A percentile compares a stretch with the other conserved stretches of the same genome.
Conservation (phyloP, 495 filamentous ascomycete species). For the Peziza echinospora region DNA sequence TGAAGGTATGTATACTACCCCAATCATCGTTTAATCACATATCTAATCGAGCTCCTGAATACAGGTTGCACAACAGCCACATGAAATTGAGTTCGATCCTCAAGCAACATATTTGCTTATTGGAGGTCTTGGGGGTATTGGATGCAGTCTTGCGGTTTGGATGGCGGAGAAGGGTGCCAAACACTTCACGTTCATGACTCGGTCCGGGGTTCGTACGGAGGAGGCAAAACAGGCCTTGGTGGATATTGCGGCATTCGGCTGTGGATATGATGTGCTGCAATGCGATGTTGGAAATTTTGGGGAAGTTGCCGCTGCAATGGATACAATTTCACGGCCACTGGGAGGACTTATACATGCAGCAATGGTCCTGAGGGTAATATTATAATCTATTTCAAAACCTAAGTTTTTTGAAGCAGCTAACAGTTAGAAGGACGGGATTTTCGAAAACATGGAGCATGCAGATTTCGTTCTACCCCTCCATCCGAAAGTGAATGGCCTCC, state of each 20-base stretch:
- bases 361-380: slow-evolving; percentile 23
- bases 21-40: background rate
- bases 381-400: too few species aligned
- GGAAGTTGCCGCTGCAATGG: background rate
- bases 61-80: background rate
- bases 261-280: background rate
- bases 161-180: slow-evolving; percentile 37
- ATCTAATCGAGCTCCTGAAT: background rate
- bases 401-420: too few species aligned
- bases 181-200: slow-evolving; percentile 36
- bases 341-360: slow-evolving; percentile 31
- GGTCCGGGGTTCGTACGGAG: slow-evolving; percentile 23
- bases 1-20: background rate
- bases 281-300: slow-evolving; percentile 2
- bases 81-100: slow-evolving; percentile 2
- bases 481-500: slow-evolving; percentile 33
- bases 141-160: slow-evolving; percentile 36
- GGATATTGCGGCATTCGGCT: slow-evolving; percentile 1
- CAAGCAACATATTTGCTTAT: slow-evolving; percentile 37
- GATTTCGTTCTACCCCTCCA: slow-evolving; percentile 28
- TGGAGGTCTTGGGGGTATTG: slow-evolving; percentile 43
- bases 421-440: slow-evolving; percentile 35
- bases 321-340: slow-evolving; percentile 11
- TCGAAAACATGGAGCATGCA: slow-evolving; percentile 33
- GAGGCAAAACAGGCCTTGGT: background rate